Percentiles rank a stretch among this genome's conserved stretches.
Conservation (phyloP, 2,329 filamentous ascomycete genomes). For the Aspergillus intermedius region DNA sequence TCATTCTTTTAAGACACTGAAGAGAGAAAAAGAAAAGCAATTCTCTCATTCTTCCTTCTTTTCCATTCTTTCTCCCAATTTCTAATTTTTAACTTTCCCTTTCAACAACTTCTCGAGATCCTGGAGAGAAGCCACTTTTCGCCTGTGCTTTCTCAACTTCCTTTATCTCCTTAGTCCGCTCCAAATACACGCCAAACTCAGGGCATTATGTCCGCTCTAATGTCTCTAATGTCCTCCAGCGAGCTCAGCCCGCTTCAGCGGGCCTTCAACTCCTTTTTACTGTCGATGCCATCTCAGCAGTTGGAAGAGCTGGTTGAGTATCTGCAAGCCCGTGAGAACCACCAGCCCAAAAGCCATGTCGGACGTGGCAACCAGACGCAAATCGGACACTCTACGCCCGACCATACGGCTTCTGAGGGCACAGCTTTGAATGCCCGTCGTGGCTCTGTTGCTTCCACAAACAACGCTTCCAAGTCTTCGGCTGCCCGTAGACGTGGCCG, state of each 20-base stretch:
- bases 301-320: constrained; percentile 15
- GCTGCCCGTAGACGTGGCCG: constrained; percentile 12
- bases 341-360: constrained; percentile 2
- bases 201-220: constrained; percentile 10
- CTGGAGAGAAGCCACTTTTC: background rate
- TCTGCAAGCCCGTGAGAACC: constrained; percentile 8
- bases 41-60: constrained; percentile 1
- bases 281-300: constrained; percentile 18
- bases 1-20: background rate
- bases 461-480: constrained; percentile 5
- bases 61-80: background rate
- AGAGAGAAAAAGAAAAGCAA: background rate
- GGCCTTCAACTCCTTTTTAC: constrained; percentile 21
- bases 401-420: background rate
- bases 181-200: background rate
- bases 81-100: background rate
- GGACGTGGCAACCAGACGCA: background rate
- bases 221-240: constrained; percentile 4
- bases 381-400: background rate
- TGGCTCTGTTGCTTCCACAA: constrained; percentile 5
- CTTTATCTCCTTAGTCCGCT: background rate
- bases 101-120: background rate
- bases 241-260: constrained; percentile 12
- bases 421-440: constrained; percentile 1
- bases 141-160: background rate